These are phyloP conservation scores for Psilocybe subaeruginosa DNA, from an alignment of 768 basidiomycete genomes.

Conservation along the genomic window DNA sequence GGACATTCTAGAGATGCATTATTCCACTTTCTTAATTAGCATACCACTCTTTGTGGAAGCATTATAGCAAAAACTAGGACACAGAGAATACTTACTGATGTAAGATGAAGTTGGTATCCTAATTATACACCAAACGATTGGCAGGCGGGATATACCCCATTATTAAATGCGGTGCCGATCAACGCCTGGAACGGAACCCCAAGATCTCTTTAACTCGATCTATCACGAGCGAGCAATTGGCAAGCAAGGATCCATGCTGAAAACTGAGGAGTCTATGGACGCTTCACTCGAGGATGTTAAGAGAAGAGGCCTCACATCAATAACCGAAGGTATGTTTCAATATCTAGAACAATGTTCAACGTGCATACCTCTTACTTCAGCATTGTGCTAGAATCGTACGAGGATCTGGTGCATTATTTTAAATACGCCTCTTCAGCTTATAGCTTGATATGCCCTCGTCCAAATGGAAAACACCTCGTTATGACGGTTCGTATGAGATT, in stretches of 20 bases:
- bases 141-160: not conserved
- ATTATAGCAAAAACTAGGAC: no score
- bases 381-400: conserved; percentile 34
- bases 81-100: no score
- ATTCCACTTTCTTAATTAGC: no score
- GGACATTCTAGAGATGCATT: no score
- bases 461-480: conserved; percentile 48
- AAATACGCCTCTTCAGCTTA: conserved; percentile 60
- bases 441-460: conserved; percentile 43
- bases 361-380: not conserved
- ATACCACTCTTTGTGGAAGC: no score
- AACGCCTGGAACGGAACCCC: not conserved
- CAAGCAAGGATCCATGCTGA: not conserved
- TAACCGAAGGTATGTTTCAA: not conserved
- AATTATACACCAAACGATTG: not conserved
- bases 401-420: conserved; percentile 54
- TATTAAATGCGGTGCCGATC: not conserved
- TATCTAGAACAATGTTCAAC: not conserved
- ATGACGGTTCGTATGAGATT: conserved; percentile 33
- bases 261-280: not conserved
- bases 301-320: not conserved
- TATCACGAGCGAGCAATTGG: not conserved
- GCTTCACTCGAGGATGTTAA: not conserved
- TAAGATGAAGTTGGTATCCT: no score
- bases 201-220: not conserved